Evolutionary conservation across 2,329 filamentous ascomycete genomes (phyloP).

Genomic region (Truncatella angustata): DNA sequence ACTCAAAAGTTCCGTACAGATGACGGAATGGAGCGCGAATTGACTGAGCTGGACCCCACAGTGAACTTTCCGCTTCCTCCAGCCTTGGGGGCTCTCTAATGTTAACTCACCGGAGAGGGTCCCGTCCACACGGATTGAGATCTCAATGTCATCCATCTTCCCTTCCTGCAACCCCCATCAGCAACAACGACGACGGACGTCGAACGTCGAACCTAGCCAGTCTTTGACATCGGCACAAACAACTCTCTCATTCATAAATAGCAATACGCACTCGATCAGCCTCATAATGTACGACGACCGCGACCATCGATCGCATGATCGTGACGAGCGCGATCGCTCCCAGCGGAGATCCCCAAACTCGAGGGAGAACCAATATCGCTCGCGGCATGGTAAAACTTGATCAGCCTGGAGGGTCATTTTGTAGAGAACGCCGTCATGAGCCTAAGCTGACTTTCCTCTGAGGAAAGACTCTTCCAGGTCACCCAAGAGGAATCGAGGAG

Average conservation of each 20-base stretch:
- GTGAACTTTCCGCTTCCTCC: too few relatives aligned
- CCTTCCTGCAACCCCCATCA: too few relatives aligned
- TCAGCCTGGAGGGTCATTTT: slow-evolving; percentile 22
- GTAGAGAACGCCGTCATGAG: slow-evolving; percentile 22
- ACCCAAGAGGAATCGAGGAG: slow-evolving; percentile 26
- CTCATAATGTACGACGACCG: slow-evolving; percentile 30
- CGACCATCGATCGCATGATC: slow-evolving; percentile 25
- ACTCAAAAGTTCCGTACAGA: too few relatives aligned
- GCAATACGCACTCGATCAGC: too few relatives aligned
- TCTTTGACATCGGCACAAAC: neutral
- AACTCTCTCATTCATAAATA: neutral
- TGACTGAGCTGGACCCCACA: too few relatives aligned
- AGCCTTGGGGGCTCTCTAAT: too few relatives aligned
- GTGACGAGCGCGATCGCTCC: slow-evolving; percentile 24
- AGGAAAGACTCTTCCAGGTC: slow-evolving; percentile 34
- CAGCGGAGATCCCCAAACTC: slow-evolving; percentile 27
- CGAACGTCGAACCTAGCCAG: too few relatives aligned
- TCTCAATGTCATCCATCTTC: too few relatives aligned
- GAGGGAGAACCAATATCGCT: slow-evolving; percentile 29
- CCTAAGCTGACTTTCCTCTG: slow-evolving; percentile 31
- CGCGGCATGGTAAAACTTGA: slow-evolving; percentile 34
- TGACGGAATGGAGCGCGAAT: too few relatives aligned
- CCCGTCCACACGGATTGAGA: too few relatives aligned
- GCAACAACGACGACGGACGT: too few relatives aligned
- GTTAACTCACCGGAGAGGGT: too few relatives aligned